Evolutionary conservation across 2,329 filamentous ascomycete species (phyloP).

Genomic region (Pseudogymnoascus sp.): DNA sequence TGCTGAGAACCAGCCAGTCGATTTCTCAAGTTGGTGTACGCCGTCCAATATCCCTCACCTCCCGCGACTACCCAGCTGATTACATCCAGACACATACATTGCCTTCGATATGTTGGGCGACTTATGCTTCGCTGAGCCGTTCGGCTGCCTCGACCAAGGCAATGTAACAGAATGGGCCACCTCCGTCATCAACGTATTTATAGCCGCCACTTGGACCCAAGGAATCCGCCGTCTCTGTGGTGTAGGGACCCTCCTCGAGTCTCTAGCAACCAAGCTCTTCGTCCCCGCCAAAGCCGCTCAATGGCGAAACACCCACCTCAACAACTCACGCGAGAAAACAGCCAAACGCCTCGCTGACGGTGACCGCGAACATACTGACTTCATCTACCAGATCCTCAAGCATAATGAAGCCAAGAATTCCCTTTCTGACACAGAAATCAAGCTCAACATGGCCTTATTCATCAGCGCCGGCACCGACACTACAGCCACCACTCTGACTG

Average conservation of each 20-base stretch:
- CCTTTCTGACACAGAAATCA: conserved; percentile 17
- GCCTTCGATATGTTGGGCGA: conserved; percentile 11
- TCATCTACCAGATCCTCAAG: conserved; percentile 21
- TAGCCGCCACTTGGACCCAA: conserved; percentile 2
- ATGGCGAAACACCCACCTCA: conserved; percentile 20
- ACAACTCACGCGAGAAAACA: conserved; percentile 21
- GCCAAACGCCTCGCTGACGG: conserved; percentile 17
- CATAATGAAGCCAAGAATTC: conserved; percentile 18
- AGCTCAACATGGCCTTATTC: conserved; percentile 21
- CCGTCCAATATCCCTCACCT: neutral
- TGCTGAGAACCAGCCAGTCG: neutral
- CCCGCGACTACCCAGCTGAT: neutral
- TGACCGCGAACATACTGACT: conserved; percentile 17
- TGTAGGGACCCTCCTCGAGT: neutral
- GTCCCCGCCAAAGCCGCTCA: conserved; percentile 8
- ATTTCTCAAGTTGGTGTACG: conserved; percentile 1
- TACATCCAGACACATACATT: neutral
- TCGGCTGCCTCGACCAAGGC: neutral
- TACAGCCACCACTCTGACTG: conserved; percentile 22
- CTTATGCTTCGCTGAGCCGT: conserved; percentile 8
- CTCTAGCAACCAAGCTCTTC: neutral
- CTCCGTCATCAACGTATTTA: neutral
- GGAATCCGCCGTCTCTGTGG: neutral
- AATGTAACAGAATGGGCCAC: conserved; percentile 3
- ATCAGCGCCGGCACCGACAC: conserved; percentile 25